Evolutionary conservation across 148 eudicot genomes (phyloP), one percentile per base, ranked within the genome.

Genomic region (Linanthus parryae): DNA sequence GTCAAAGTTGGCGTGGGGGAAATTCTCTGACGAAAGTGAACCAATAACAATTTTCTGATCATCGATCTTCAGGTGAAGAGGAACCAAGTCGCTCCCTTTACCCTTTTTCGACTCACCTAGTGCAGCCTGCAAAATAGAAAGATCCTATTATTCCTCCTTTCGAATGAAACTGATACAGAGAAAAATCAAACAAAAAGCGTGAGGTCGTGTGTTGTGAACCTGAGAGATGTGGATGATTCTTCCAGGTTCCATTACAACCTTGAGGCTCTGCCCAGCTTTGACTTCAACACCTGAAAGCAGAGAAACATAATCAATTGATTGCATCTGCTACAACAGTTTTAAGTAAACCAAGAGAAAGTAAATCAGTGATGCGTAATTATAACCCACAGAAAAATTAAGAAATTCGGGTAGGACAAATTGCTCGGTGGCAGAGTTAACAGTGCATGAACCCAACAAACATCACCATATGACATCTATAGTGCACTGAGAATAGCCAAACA

Each of bases 21-120:
- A 47, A 0, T 54, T 64, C 48, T 79, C 83, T 8, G 66, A 62
- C 37, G 72, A 73, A 16, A 92, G 73, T 1, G 76, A 50, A 4
- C 95, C 98, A 34, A 92, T 8, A 13, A 81, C 72, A 3, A 64
- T 42, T 34, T 77, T 67, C 66, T 87, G 53, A 13, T 48, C 74
- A 30, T 48, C 63, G 30, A 80, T 54, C 24, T 67, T 75, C 38
- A 80, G 58, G 56, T 50, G 58, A 5, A 87, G 39, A 5, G 44
- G 64, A 18, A 92, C 79, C 21, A 43, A 26, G 4, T 73, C 73
- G 20, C 44, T 57, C 25, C 70, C 61, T 38, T 78, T 73, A 1
- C 22, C 81, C 52, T 84, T 78, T 78, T 81, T 92, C 12, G 69
- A 50, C 48, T 84, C 94, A 60, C 90, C 92, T 1, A 92, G 59